Evolutionary conservation across 768 basidiomycete genomes (phyloP), one percentile per base, ranked within the genome.

Genomic region (Neoboletus magnificus): DNA sequence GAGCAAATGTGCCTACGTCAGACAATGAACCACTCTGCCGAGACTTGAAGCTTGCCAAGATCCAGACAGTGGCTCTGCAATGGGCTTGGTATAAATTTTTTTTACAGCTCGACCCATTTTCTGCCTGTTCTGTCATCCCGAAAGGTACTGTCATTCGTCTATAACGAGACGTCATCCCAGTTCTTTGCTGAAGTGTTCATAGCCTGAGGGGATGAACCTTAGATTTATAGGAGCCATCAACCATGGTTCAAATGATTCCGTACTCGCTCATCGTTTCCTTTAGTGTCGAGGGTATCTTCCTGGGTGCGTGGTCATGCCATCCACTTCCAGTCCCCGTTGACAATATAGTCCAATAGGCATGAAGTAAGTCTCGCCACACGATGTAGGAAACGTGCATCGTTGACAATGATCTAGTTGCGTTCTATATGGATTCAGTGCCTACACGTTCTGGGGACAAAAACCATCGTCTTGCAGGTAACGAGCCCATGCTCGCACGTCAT

Each of bases 381-480:
- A 20, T 20, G 4, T 30, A 8, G 30, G 9, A 6, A 41, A 18
- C 20, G 9, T 1, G 22, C 30, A 13, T 47, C 15, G 23, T 4
- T 60, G 20, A 63, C 51, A 8, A 16, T 11, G 18, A 29, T 55
- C 25, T 33, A 64, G 62, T 11, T 57, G 55, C 16, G 50, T 61
- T 44, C 41, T 64, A 13, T 63, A 54, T 16, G 36, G 39, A 12
- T 63, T 63, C 25, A 57, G 62, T 46, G 39, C 39, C 32, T 61
- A 64, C 27, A 50, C 36, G 11, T 52, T 63, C 42, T 61, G 53
- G 50, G 55, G 62, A 22, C 50, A 55, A 11, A 61, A 41, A 22
- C 43, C 42, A 20, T 22, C 9, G 12, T 55, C 55, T 20, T 52
- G 45, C 55, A 57, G 59, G 62, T 54, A 35, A 48, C 35, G 18